Evolutionary conservation across 1,284 basidiomycete genomes (phyloP).

Genomic region (Papiliotrema nemorosa): DNA sequence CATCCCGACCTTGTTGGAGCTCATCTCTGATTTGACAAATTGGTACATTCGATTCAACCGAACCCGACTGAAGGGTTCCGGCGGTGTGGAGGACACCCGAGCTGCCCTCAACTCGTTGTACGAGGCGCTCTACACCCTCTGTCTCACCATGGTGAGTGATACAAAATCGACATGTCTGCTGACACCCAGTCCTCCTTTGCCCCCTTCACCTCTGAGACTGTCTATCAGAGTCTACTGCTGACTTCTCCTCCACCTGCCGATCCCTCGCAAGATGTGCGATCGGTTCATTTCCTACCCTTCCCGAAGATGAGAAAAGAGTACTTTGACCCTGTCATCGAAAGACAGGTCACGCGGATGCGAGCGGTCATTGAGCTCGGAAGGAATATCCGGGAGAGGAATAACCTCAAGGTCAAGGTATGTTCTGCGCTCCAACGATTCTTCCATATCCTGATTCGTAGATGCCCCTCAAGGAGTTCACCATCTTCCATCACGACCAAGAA

Average conservation of each 20-base stretch:
- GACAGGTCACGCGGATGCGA: constrained; percentile 92
- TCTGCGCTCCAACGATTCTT: no score
- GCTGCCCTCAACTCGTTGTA: constrained; percentile 93
- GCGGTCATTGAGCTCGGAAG: constrained; percentile 89
- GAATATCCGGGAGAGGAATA: constrained; percentile 82
- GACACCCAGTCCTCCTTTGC: constrained; percentile 86
- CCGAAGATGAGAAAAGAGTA: constrained; percentile 91
- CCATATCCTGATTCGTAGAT: constrained; percentile 13
- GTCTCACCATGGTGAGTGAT: constrained; percentile 77
- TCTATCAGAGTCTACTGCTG: constrained; percentile 84
- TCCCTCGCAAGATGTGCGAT: constrained; percentile 71
- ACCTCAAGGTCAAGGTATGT: constrained; percentile 79
- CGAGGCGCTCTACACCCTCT: constrained; percentile 90
- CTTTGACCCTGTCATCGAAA: constrained; percentile 93
- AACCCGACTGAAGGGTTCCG: constrained; percentile 90
- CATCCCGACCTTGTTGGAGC: constrained; percentile 85
- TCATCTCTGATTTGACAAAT: constrained; percentile 96
- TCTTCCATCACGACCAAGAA: constrained; percentile 85
- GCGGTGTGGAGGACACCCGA: constrained; percentile 82
- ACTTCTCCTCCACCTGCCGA: constrained; percentile 75
- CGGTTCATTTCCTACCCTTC: constrained; percentile 94
- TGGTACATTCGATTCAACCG: constrained; percentile 99
- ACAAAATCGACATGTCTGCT: background rate
- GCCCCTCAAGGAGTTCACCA: constrained; percentile 85
- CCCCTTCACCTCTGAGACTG: constrained; percentile 94